Evolutionary conservation across 495 filamentous ascomycete genomes (phyloP).

Genomic region (Lasiosphaeria miniovina): DNA sequence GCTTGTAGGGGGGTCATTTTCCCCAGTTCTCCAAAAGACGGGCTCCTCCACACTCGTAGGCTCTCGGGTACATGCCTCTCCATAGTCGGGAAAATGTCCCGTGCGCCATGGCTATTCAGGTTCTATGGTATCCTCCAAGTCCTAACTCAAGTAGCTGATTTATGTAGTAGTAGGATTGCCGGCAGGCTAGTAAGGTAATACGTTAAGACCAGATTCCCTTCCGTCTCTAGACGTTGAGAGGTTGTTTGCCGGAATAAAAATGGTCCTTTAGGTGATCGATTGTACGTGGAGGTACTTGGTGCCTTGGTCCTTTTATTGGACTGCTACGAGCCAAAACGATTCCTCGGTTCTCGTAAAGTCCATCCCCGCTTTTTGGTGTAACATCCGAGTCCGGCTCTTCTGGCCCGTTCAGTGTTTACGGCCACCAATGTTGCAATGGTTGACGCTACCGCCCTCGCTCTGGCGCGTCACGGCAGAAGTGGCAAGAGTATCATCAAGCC

Average conservation of each 20-base stretch:
- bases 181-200: too few species aligned
- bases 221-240: too few species aligned
- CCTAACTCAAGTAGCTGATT: not conserved
- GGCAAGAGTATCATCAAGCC: not conserved
- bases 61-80: too few species aligned
- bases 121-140: not conserved
- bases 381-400: slow-evolving; percentile 12
- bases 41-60: slow-evolving; percentile 10
- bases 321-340: not conserved
- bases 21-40: slow-evolving; percentile 20
- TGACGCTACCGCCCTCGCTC: not conserved
- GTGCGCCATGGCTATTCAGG: not conserved
- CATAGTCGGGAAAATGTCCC: slow-evolving; percentile 15
- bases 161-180: not conserved
- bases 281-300: slow-evolving; percentile 6
- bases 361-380: slow-evolving; percentile 20
- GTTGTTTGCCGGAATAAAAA: too few species aligned
- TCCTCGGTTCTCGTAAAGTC: not conserved
- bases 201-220: too few species aligned
- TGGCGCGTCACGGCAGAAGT: not conserved
- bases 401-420: not conserved
- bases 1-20: not conserved
- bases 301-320: slow-evolving; percentile 4
- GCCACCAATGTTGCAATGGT: not conserved
- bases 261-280: too few species aligned